phyloP scores from a whole-genome alignment of 1,284 basidiomycete species.

The Lentinula novae-zelandiae region DNA sequence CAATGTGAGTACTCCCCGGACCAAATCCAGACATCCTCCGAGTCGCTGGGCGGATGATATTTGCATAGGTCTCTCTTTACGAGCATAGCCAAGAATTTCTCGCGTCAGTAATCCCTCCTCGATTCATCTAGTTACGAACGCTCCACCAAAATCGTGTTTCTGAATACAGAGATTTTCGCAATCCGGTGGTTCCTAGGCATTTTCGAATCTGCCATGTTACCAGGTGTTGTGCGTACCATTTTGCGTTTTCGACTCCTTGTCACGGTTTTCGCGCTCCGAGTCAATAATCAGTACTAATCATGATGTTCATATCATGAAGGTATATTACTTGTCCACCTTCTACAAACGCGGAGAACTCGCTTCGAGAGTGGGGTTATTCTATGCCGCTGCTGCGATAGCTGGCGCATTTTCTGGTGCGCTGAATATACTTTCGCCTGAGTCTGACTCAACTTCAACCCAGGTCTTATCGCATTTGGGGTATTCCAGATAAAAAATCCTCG shows the following conservation, averaged over 20 bases:
- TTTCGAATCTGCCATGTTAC: slow-evolving; percentile 43
- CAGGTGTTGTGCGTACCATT: slow-evolving; percentile 5
- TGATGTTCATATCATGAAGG: slow-evolving; percentile 17
- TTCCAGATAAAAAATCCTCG: slow-evolving; percentile 39
- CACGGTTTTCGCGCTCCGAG: background rate
- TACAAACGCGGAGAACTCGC: slow-evolving; percentile 48
- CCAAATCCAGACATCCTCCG: background rate
- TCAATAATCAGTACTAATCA: background rate
- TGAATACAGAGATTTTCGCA: slow-evolving; percentile 36
- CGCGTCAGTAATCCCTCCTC: slow-evolving; percentile 21
- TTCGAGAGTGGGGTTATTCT: slow-evolving; percentile 45
- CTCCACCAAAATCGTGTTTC: background rate
- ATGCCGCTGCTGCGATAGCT: slow-evolving; percentile 43
- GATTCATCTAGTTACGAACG: background rate
- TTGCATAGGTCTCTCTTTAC: slow-evolving; percentile 34
- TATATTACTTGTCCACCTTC: slow-evolving; percentile 48
- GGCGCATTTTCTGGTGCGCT: slow-evolving; percentile 38
- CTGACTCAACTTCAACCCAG: slow-evolving; percentile 17
- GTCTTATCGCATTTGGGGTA: slow-evolving; percentile 43
- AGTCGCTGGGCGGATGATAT: background rate
- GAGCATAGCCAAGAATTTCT: slow-evolving; percentile 37
- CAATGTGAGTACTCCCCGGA: slow-evolving; percentile 27
- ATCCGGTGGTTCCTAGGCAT: slow-evolving; percentile 45
- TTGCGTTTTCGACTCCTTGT: too few species aligned
- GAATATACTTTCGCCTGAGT: background rate